A percentile compares a stretch with the other conserved stretches of the same genome.
Conservation (phyloP, 345 rosid species). For the Salix exigua region DNA sequence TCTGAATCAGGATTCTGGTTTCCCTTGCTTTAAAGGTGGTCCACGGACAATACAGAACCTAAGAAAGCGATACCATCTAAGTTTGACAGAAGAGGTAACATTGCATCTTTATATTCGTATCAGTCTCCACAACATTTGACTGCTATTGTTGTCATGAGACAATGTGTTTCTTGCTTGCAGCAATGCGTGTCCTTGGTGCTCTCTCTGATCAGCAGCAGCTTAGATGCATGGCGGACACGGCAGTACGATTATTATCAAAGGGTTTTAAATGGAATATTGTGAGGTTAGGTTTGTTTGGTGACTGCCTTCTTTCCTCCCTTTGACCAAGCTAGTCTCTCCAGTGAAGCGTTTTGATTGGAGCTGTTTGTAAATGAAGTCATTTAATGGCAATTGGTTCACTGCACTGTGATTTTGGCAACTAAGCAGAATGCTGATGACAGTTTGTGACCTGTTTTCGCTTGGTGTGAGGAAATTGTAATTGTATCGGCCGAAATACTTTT, state of each 20-base stretch:
- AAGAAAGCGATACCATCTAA: slow-evolving; percentile 88
- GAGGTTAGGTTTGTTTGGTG: slow-evolving; percentile 32
- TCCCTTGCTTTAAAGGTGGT: slow-evolving; percentile 99
- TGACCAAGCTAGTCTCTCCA: slow-evolving; percentile 12
- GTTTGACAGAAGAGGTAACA: slow-evolving; percentile 93
- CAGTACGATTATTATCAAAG: slow-evolving; percentile 97
- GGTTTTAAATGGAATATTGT: slow-evolving; percentile 93
- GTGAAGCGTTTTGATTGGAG: slow-evolving; percentile 17
- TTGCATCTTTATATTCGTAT: not conserved
- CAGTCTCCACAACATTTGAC: not conserved
- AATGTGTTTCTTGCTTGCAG: slow-evolving; percentile 46
- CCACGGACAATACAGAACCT: slow-evolving; percentile 88
- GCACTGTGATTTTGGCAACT: slow-evolving; percentile 7
- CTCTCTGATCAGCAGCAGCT: slow-evolving; percentile 92
- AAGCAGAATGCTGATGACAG: slow-evolving; percentile 11
- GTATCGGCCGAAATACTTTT: slow-evolving; percentile 20
- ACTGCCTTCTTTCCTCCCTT: slow-evolving; percentile 8
- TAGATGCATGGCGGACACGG: slow-evolving; percentile 99
- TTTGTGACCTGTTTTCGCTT: slow-evolving; percentile 20
- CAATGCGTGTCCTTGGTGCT: slow-evolving; percentile 99
- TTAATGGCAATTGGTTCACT: slow-evolving; percentile 1
- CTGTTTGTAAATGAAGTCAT: slow-evolving; percentile 4
- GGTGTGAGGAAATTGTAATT: slow-evolving; percentile 35
- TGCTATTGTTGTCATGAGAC: slow-evolving; percentile 10
- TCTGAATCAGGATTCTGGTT: slow-evolving; percentile 79